Evolutionary conservation across 106 monocot genomes (phyloP).

Genomic region (Dioscorea zingiberensis): DNA sequence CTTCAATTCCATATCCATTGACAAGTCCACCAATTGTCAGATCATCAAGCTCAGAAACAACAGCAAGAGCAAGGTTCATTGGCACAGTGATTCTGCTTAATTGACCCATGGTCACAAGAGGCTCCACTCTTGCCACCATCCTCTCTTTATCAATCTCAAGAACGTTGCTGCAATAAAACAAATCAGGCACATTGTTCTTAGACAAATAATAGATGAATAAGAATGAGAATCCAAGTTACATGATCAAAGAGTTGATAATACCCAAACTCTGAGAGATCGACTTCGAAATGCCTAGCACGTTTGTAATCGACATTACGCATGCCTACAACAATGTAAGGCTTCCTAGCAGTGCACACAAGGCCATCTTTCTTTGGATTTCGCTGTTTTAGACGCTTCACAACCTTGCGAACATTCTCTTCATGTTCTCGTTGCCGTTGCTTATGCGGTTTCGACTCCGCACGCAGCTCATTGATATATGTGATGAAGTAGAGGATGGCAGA

Average conservation of each 20-base stretch:
- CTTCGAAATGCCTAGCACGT: constrained; percentile 10
- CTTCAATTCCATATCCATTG: constrained; percentile 15
- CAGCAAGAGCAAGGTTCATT: constrained; percentile 5
- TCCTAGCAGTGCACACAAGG: constrained; percentile 14
- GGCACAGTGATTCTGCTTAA: constrained; percentile 3
- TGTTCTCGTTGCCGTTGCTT: not conserved
- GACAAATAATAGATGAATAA: not conserved
- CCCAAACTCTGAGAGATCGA: constrained; percentile 6
- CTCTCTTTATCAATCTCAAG: constrained; percentile 3
- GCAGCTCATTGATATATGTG: constrained; percentile 5
- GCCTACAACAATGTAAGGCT: constrained; percentile 7
- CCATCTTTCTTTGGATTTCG: constrained; percentile 3
- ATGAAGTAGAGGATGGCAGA: constrained; percentile 18
- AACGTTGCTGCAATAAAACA: not conserved
- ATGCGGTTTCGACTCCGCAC: constrained; percentile 8
- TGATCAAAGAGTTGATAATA: not conserved
- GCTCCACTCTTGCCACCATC: constrained; percentile 8
- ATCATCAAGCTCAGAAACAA: constrained; percentile 10
- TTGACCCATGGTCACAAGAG: constrained; percentile 9
- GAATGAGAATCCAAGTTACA: not conserved
- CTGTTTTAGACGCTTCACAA: constrained; percentile 5
- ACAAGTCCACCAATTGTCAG: constrained; percentile 11
- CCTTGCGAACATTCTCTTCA: not conserved
- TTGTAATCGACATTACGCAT: constrained; percentile 17
- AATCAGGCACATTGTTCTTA: not conserved